Evolutionary conservation across 495 filamentous ascomycete genomes (phyloP).

Genomic region (Hypoxylon cercidicola): DNA sequence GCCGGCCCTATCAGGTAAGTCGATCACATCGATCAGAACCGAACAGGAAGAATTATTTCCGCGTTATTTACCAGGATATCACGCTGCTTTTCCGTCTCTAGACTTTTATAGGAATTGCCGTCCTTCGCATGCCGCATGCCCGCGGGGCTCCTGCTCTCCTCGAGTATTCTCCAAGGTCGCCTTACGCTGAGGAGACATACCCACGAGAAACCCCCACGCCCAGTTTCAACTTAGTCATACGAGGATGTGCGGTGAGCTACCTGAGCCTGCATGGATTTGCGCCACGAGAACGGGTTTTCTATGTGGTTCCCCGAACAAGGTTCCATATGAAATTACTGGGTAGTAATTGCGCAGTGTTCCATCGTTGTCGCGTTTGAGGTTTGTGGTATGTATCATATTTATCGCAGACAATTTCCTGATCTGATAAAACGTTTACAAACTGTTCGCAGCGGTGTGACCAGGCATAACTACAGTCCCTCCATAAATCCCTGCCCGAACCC

Average conservation of each 20-base stretch:
- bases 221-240: constrained; percentile 23
- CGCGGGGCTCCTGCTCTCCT: too few relatives aligned
- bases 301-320: neutral
- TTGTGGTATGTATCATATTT: too few relatives aligned
- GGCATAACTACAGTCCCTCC: too few relatives aligned
- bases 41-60: neutral
- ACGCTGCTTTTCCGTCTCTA: neutral
- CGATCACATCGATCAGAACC: neutral
- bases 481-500: too few relatives aligned
- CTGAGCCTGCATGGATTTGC: constrained; percentile 6
- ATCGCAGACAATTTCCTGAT: too few relatives aligned
- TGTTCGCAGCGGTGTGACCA: too few relatives aligned
- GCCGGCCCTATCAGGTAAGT: neutral
- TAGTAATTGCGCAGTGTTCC: too few relatives aligned
- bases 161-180: neutral
- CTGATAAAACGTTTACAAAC: too few relatives aligned
- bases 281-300: constrained; percentile 13
- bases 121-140: too few relatives aligned
- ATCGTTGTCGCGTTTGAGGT: too few relatives aligned
- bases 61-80: neutral
- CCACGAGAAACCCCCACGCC: constrained; percentile 34
- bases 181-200: constrained; percentile 1
- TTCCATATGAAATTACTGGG: too few relatives aligned
- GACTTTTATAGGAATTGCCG: neutral
- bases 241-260: constrained; percentile 24